phyloP scores from a whole-genome alignment of 441 rosid species.

The Populus hybrid region DNA sequence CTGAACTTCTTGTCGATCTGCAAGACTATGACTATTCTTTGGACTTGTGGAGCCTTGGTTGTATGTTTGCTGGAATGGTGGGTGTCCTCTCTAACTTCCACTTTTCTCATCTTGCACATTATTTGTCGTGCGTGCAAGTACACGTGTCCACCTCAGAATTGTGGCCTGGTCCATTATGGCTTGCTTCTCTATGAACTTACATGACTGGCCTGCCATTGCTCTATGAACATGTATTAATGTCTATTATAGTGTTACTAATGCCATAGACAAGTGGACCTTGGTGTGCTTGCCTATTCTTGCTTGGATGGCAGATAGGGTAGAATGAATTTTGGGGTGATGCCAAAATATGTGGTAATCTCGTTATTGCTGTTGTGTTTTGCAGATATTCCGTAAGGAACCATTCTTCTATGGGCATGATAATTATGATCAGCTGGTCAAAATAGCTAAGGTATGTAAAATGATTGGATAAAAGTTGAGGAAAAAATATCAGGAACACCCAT shows the following conservation, averaged over 20 bases:
- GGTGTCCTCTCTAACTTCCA: slow-evolving; percentile 17
- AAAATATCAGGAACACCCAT: neutral
- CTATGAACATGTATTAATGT: neutral
- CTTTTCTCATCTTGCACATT: neutral
- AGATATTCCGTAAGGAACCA: slow-evolving; percentile 91
- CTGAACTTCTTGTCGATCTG: slow-evolving; percentile 94
- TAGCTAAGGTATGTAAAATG: slow-evolving; percentile 62
- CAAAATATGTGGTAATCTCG: slow-evolving; percentile 20
- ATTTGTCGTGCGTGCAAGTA: neutral
- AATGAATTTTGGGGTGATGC: slow-evolving; percentile 13
- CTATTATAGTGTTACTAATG: slow-evolving; percentile 5
- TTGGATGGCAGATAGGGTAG: slow-evolving; percentile 23
- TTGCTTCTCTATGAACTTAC: neutral
- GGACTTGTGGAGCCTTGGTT: slow-evolving; percentile 98
- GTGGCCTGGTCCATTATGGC: neutral
- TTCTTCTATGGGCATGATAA: slow-evolving; percentile 94
- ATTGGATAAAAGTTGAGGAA: neutral
- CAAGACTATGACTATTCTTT: slow-evolving; percentile 97
- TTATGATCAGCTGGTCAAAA: slow-evolving; percentile 79
- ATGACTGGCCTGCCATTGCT: neutral
- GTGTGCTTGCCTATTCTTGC: slow-evolving; percentile 31
- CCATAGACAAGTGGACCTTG: slow-evolving; percentile 17
- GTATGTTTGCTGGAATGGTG: slow-evolving; percentile 99
- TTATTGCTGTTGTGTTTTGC: slow-evolving; percentile 29
- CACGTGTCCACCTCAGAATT: too few relatives aligned